Conservation (phyloP, 2,329 filamentous ascomycete genomes). For the Ceratocystis cacaofunesta region DNA sequence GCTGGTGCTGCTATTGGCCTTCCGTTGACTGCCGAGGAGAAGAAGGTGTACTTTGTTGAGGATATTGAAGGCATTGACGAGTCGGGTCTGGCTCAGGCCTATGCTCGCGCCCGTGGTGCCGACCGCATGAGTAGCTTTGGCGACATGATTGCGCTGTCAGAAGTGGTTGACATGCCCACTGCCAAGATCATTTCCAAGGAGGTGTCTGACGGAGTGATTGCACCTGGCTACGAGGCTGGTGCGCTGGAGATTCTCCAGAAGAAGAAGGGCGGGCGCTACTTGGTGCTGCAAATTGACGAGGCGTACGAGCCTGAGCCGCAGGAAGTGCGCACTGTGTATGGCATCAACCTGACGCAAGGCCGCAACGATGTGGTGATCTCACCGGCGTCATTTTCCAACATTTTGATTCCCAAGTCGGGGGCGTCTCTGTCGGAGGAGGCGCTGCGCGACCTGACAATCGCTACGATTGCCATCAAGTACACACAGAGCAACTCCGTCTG, state of each 20-base stretch:
- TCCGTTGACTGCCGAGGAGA: conserved; percentile 71
- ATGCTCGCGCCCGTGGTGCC: conserved; percentile 84
- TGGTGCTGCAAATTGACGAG: conserved; percentile 87
- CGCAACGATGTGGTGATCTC: conserved; percentile 84
- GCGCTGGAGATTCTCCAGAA: conserved; percentile 85
- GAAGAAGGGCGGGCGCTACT: conserved; percentile 97
- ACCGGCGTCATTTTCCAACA: conserved; percentile 67
- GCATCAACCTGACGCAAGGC: conserved; percentile 73
- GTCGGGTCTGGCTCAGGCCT: conserved; percentile 80
- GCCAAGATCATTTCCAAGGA: conserved; percentile 97
- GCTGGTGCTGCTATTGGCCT: conserved; percentile 90
- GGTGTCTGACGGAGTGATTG: conserved; percentile 93
- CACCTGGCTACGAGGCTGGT: conserved; percentile 69
- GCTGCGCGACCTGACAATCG: conserved; percentile 78
- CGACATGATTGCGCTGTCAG: conserved; percentile 85
- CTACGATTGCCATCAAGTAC: conserved; percentile 95
- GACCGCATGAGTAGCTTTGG: conserved; percentile 99
- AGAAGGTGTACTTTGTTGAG: conserved; percentile 96
- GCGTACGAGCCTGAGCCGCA: conserved; percentile 66
- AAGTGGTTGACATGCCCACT: conserved; percentile 78
- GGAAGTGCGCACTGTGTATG: conserved; percentile 80
- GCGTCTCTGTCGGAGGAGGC: conserved; percentile 61
- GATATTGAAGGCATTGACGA: conserved; percentile 81
- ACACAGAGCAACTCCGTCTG: conserved; percentile 98
- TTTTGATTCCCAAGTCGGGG: conserved; percentile 75